These are phyloP conservation scores for Hanseniaspora clermontiae DNA, from an alignment of 805 yeast species.

Conservation along the genomic window DNA sequence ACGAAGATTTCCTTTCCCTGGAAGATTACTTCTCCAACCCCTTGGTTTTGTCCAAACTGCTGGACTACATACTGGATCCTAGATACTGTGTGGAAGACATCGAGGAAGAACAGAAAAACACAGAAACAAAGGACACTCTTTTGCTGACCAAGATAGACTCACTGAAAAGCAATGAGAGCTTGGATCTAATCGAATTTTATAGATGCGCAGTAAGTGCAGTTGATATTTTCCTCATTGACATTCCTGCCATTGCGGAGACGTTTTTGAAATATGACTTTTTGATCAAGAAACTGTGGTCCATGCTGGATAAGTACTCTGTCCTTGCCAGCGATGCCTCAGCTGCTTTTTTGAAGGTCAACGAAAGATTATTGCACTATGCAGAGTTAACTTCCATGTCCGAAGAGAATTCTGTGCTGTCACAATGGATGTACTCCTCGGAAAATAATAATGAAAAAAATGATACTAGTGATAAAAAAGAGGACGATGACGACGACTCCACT, in stretches of 20 bases:
- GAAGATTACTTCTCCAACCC: constrained; percentile 72
- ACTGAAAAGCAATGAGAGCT: constrained; percentile 14
- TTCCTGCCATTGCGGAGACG: constrained; percentile 86
- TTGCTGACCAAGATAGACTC: background rate
- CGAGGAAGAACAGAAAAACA: constrained; percentile 14
- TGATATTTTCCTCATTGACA: constrained; percentile 80
- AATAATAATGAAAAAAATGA: background rate
- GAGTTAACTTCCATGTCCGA: constrained; percentile 32
- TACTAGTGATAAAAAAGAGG: background rate
- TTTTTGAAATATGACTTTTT: constrained; percentile 62
- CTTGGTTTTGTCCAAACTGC: constrained; percentile 52
- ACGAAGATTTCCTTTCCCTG: constrained; percentile 33
- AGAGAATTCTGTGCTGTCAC: constrained; percentile 40
- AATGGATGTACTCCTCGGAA: constrained; percentile 37
- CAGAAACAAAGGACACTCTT: constrained; percentile 23
- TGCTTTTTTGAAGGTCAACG: constrained; percentile 82
- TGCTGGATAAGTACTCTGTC: constrained; percentile 56
- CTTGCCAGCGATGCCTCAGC: constrained; percentile 68
- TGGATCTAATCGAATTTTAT: constrained; percentile 16
- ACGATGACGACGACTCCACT: background rate
- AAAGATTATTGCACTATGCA: constrained; percentile 56
- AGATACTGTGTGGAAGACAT: constrained; percentile 9
- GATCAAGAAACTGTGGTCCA: constrained; percentile 63
- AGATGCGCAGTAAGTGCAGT: constrained; percentile 55
- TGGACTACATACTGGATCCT: constrained; percentile 47